Percentiles rank a stretch among this genome's conserved stretches.
Evolutionary conservation across 2,329 filamentous ascomycete genomes (phyloP).

Genomic region (Simplicillium aogashimaense): DNA sequence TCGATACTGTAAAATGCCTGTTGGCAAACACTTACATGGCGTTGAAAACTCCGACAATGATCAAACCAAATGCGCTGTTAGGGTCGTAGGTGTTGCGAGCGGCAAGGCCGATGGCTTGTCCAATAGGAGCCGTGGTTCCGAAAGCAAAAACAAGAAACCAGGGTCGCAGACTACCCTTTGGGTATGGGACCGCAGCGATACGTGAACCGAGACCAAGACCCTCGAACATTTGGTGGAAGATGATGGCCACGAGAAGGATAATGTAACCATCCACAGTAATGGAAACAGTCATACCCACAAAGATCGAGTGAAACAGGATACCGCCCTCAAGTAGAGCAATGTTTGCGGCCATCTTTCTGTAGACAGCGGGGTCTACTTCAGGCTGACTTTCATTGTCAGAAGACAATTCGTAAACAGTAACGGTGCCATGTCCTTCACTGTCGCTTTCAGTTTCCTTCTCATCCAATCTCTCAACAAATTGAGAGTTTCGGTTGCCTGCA

Average conservation of each 20-base stretch:
- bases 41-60: constrained; percentile 56
- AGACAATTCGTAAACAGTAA: no score
- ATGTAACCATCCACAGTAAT: constrained; percentile 59
- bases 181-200: constrained; percentile 57
- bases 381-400: not conserved
- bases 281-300: constrained; percentile 64
- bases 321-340: constrained; percentile 68
- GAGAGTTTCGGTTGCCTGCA: not conserved
- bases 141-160: constrained; percentile 55
- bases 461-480: not conserved
- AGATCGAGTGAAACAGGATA: constrained; percentile 70
- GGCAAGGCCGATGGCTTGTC: constrained; percentile 52
- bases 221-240: constrained; percentile 63
- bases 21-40: constrained; percentile 30
- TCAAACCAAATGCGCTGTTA: constrained; percentile 51
- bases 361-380: constrained; percentile 31
- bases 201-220: constrained; percentile 62
- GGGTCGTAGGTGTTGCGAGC: constrained; percentile 51
- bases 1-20: not conserved
- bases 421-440: no score
- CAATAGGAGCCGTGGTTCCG: constrained; percentile 53
- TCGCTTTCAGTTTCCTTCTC: not conserved
- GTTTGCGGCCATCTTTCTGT: constrained; percentile 59
- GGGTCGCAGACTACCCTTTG: constrained; percentile 43
- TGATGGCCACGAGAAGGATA: constrained; percentile 57